A percentile compares a stretch with the other conserved stretches of the same genome.
Evolutionary conservation across 2,329 filamentous ascomycete species (phyloP).

Genomic region (Scedosporium aurantiacum): DNA sequence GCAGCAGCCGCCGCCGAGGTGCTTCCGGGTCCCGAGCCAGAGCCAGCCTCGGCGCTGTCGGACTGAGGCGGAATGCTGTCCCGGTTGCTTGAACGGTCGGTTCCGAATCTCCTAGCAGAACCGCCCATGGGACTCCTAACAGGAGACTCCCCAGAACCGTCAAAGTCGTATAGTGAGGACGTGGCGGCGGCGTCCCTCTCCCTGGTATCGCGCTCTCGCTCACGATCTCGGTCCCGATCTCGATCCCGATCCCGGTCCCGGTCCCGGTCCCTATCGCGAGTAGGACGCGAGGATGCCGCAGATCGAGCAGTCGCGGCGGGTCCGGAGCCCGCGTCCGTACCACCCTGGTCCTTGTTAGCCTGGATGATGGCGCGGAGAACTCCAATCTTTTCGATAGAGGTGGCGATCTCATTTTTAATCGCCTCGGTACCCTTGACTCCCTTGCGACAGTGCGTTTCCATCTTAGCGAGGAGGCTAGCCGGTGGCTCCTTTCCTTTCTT

Average conservation of each 20-base stretch:
- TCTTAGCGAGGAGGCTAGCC: conserved; percentile 23
- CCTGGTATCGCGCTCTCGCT: neutral
- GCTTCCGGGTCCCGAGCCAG: conserved; percentile 23
- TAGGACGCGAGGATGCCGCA: conserved; percentile 11
- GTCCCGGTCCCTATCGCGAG: neutral
- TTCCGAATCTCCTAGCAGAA: conserved; percentile 17
- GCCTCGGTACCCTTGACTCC: conserved; percentile 30
- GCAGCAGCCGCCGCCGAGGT: conserved; percentile 12
- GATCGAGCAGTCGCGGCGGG: conserved; percentile 17
- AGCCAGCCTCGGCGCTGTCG: conserved; percentile 41
- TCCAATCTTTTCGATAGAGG: conserved; percentile 30
- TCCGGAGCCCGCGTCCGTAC: conserved; percentile 9
- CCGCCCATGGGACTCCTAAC: conserved; percentile 30
- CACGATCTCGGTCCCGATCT: neutral
- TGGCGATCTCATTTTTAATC: conserved; percentile 24
- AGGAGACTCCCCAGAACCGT: conserved; percentile 32
- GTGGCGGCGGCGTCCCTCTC: conserved; percentile 14
- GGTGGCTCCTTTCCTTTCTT: conserved; percentile 21
- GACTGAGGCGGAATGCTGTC: conserved; percentile 43
- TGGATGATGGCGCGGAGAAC: conserved; percentile 30
- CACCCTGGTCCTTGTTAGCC: conserved; percentile 27
- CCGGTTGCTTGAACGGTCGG: conserved; percentile 25
- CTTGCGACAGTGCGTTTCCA: conserved; percentile 31
- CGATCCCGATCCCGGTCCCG: neutral
- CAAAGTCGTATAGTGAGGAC: conserved; percentile 32